Evolutionary conservation across 2,329 filamentous ascomycete genomes (phyloP).

Genomic region (Colletotrichum sp.): DNA sequence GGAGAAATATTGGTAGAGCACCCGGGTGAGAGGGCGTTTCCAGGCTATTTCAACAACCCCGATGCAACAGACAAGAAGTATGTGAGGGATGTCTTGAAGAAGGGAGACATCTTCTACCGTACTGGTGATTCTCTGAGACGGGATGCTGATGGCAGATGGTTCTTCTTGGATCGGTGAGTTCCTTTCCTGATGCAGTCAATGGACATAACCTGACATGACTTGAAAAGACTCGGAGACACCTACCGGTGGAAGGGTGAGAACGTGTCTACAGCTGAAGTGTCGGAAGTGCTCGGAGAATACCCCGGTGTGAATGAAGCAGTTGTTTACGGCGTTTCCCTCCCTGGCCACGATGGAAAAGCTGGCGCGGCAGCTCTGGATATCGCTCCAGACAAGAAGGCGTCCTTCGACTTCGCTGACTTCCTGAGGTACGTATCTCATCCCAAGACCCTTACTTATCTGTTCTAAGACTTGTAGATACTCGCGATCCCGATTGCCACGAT

Average conservation of each 20-base stretch:
- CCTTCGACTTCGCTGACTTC: constrained; percentile 65
- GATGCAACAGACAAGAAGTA: constrained; percentile 72
- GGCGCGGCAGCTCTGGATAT: constrained; percentile 68
- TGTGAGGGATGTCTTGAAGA: constrained; percentile 65
- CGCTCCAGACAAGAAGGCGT: constrained; percentile 46
- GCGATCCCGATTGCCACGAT: constrained; percentile 67
- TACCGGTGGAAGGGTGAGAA: constrained; percentile 79
- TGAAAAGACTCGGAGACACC: constrained; percentile 67
- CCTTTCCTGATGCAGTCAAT: neutral
- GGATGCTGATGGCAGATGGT: constrained; percentile 69
- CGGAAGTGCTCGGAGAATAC: constrained; percentile 64
- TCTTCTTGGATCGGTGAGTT: constrained; percentile 61
- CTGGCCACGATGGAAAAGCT: constrained; percentile 70
- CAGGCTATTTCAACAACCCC: constrained; percentile 73
- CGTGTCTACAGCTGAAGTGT: constrained; percentile 70
- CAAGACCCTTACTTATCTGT: neutral
- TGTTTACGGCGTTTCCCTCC: constrained; percentile 71
- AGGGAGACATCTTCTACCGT: constrained; percentile 72
- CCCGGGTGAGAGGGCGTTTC: constrained; percentile 62
- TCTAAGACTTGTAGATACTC: constrained; percentile 45
- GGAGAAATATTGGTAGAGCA: constrained; percentile 78
- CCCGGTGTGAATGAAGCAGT: constrained; percentile 68
- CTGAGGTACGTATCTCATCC: constrained; percentile 45
- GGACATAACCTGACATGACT: neutral
- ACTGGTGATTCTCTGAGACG: constrained; percentile 70